phyloP scores from a whole-genome alignment of 2,329 filamentous ascomycete species.

The Fusarium napiforme region DNA sequence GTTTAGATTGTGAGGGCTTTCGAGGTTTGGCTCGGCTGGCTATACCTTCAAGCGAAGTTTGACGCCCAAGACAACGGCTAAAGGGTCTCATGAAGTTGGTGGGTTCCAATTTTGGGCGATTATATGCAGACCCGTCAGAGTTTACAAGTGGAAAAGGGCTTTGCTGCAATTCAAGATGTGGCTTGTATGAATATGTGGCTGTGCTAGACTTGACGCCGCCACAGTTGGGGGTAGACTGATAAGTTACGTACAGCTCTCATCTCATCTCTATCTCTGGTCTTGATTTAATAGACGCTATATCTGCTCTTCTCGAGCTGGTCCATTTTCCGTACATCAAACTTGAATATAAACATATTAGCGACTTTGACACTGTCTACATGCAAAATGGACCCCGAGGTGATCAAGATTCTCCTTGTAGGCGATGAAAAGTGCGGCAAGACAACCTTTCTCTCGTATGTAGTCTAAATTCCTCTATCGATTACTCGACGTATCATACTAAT shows the following conservation, averaged over 20 bases:
- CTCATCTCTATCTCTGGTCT: slow-evolving; percentile 35
- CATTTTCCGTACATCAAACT: not conserved
- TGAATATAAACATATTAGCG: not conserved
- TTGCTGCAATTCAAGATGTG: slow-evolving; percentile 34
- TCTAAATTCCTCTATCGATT: slow-evolving; percentile 19
- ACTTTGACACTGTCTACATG: not conserved
- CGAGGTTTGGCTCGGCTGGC: slow-evolving; percentile 25
- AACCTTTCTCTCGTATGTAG: slow-evolving; percentile 68
- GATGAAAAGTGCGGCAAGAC: slow-evolving; percentile 70
- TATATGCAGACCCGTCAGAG: slow-evolving; percentile 41
- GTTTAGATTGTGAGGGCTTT: not conserved
- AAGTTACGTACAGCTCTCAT: slow-evolving; percentile 43
- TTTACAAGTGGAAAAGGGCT: slow-evolving; percentile 40
- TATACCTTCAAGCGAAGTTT: slow-evolving; percentile 39
- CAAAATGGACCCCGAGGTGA: slow-evolving; percentile 59
- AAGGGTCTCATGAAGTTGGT: slow-evolving; percentile 47
- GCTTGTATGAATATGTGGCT: slow-evolving; percentile 30
- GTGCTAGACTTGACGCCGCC: slow-evolving; percentile 22
- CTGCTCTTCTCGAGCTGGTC: not conserved
- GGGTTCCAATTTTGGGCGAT: slow-evolving; percentile 40
- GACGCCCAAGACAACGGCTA: slow-evolving; percentile 41
- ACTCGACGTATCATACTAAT: slow-evolving; percentile 14
- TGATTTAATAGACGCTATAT: slow-evolving; percentile 17
- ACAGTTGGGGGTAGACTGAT: slow-evolving; percentile 34
- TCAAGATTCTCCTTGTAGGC: slow-evolving; percentile 68